phyloP scores from a whole-genome alignment of 1,284 basidiomycete species.

The Ganoderma sinense region DNA sequence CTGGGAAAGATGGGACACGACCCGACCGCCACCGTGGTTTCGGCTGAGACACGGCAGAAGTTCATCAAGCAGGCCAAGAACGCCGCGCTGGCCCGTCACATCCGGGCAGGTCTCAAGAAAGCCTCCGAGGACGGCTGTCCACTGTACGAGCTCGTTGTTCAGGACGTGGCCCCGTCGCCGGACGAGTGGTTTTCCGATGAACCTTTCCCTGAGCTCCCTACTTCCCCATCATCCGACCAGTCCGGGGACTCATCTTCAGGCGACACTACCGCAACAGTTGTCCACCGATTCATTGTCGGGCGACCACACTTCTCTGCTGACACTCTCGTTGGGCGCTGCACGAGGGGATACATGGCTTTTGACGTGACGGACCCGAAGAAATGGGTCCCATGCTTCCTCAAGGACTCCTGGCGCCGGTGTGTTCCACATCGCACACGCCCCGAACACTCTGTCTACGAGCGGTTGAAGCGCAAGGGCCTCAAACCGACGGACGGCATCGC shows the following conservation, averaged over 20 bases:
- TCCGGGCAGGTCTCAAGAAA: neutral
- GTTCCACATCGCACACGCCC: conserved; percentile 9
- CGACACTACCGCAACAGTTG: no score
- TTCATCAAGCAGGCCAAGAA: neutral
- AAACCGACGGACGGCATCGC: neutral
- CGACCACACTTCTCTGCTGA: conserved; percentile 10
- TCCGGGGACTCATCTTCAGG: neutral
- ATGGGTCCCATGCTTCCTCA: conserved; percentile 7
- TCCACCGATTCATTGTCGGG: conserved; percentile 2
- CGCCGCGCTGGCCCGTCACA: no score
- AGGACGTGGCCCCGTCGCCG: neutral
- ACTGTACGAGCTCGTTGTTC: conserved; percentile 2
- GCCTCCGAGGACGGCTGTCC: neutral
- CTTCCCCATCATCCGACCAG: no score
- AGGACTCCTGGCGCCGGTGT: conserved; percentile 19
- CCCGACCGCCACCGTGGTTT: conserved; percentile 8
- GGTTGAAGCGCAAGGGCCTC: neutral
- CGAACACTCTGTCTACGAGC: conserved; percentile 14
- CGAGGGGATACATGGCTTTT: conserved; percentile 13
- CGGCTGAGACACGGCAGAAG: no score
- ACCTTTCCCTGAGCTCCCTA: neutral
- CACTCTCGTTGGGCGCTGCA: conserved; percentile 9
- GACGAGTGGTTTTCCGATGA: neutral
- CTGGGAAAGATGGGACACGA: conserved; percentile 24
- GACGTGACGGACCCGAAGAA: neutral